phyloP scores from a whole-genome alignment of 441 rosid genomes.

The Populus tomentosa region DNA sequence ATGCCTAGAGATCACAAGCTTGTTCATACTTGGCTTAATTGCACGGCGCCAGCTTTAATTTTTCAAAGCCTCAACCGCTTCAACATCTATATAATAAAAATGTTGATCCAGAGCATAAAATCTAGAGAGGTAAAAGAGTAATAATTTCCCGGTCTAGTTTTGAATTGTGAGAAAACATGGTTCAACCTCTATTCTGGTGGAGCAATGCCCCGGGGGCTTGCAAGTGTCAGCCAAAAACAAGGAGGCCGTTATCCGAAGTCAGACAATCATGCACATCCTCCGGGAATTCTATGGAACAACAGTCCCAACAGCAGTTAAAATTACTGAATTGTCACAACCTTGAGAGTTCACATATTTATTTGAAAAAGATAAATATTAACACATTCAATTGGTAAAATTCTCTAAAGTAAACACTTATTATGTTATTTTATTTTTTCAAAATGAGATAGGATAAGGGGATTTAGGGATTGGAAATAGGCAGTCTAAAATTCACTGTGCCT shows the following conservation, averaged over 20 bases:
- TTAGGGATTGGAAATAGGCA: no score
- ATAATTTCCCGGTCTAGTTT: not conserved
- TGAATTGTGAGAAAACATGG: not conserved
- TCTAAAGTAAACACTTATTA: no score
- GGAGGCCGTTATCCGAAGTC: not conserved
- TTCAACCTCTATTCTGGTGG: not conserved
- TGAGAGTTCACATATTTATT: no score
- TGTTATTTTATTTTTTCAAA: no score
- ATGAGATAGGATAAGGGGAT: no score
- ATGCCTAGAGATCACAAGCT: conserved; percentile 13
- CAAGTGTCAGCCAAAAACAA: no score
- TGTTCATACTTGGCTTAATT: not conserved
- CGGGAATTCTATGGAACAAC: not conserved
- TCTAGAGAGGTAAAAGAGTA: not conserved
- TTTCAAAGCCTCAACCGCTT: not conserved
- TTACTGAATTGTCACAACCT: no score
- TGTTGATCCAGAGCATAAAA: not conserved
- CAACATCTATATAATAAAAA: not conserved
- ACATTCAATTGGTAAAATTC: no score
- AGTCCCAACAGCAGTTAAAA: no score
- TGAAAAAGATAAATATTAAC: no score
- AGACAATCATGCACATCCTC: no score
- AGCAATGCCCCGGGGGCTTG: not conserved
- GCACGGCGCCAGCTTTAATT: not conserved
- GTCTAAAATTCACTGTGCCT: no score